Evolutionary conservation across 352 stramenopile species (phyloP).

Genomic region (Phytophthora foliorum): DNA sequence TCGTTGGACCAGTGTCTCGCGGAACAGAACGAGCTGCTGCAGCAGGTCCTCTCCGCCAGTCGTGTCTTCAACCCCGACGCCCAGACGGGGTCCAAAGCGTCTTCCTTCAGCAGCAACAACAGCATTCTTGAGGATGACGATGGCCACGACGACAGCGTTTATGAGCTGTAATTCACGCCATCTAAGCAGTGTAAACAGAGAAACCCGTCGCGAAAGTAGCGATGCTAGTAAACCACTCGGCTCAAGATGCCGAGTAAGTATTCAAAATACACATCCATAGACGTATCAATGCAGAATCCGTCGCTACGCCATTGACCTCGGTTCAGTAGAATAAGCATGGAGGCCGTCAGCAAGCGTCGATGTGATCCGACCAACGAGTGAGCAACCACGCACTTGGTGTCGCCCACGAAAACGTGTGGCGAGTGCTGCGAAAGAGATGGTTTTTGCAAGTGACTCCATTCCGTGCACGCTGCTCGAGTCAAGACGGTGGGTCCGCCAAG

Average conservation of each 20-base stretch:
- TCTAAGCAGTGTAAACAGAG: slow-evolving; percentile 12
- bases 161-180: slow-evolving; percentile 32
- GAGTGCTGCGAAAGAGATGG: neutral
- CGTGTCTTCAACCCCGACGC: slow-evolving; percentile 29
- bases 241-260: slow-evolving; percentile 22
- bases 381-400: neutral
- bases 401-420: neutral
- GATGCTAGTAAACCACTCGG: slow-evolving; percentile 30
- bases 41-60: slow-evolving; percentile 48
- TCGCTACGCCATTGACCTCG: neutral
- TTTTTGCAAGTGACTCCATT: neutral
- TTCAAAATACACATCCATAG: neutral
- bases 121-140: slow-evolving; percentile 33
- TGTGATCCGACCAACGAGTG: neutral
- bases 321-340: neutral
- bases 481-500: slow-evolving; percentile 9
- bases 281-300: slow-evolving; percentile 7
- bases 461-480: slow-evolving; percentile 1
- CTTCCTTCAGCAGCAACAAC: slow-evolving; percentile 28
- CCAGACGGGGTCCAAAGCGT: slow-evolving; percentile 11
- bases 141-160: slow-evolving; percentile 40
- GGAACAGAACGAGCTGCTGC: slow-evolving; percentile 52
- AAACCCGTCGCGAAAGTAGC: slow-evolving; percentile 30
- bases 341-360: neutral
- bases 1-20: slow-evolving; percentile 51